Conservation (phyloP, 129 eudicot genomes). For the sunflower (Helianthus annuus) region HanXRQr2.0-SUNRISE NC_035444.2:1905929-1906428, state of each 20-base stretch:
- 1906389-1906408: not conserved
- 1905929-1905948: not conserved
- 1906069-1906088: slow-evolving; percentile 90
- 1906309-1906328: slow-evolving; percentile 87
- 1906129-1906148: slow-evolving; percentile 84
- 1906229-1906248: slow-evolving; percentile 62
- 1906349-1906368: not conserved
- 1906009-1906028: not conserved
- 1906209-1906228: slow-evolving; percentile 86
- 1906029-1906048: not conserved
- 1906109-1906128: slow-evolving; percentile 84
- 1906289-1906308: slow-evolving; percentile 83
- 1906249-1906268: slow-evolving; percentile 76
- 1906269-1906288: slow-evolving; percentile 81
- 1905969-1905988: not conserved
- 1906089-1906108: slow-evolving; percentile 95
- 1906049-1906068: slow-evolving; percentile 22
- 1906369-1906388: slow-evolving; percentile 10
- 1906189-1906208: slow-evolving; percentile 85
- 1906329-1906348: slow-evolving; percentile 63
- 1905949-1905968: not conserved
- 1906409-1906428: not conserved
- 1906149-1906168: slow-evolving; percentile 82
- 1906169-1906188: slow-evolving; percentile 76
- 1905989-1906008: not conserved